Percentiles rank a stretch among this genome's conserved stretches.
Conservation (phyloP, 768 basidiomycete species). For the Leccinum arenicola region DNA sequence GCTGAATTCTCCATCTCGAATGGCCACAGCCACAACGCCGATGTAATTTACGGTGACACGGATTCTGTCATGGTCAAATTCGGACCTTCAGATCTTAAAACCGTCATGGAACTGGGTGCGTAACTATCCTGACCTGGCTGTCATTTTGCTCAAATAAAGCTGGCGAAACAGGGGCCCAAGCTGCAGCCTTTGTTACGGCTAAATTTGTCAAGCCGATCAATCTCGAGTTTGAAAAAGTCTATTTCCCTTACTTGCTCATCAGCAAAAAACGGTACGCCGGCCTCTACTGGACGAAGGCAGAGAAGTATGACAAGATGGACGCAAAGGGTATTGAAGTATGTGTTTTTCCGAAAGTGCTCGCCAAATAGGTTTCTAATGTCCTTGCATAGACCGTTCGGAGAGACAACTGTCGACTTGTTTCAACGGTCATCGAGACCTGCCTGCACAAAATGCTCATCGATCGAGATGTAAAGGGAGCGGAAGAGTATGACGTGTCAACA, state of each 20-base stretch:
- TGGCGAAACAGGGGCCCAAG: slow-evolving; percentile 69
- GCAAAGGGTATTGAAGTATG: slow-evolving; percentile 97
- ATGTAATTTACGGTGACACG: slow-evolving; percentile 98
- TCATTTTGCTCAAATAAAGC: neutral
- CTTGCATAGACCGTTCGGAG: slow-evolving; percentile 83
- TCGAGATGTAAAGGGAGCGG: slow-evolving; percentile 88
- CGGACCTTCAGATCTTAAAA: slow-evolving; percentile 80
- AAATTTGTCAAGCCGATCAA: slow-evolving; percentile 97
- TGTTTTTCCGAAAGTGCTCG: neutral
- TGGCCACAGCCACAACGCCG: slow-evolving; percentile 81
- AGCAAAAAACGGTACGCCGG: slow-evolving; percentile 99
- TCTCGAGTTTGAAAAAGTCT: slow-evolving; percentile 98
- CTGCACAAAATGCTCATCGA: slow-evolving; percentile 97
- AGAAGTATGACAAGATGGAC: slow-evolving; percentile 99
- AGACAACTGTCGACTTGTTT: slow-evolving; percentile 98
- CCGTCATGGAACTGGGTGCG: slow-evolving; percentile 88
- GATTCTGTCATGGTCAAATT: slow-evolving; percentile 99
- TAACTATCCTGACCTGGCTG: slow-evolving; percentile 1
- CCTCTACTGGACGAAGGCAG: slow-evolving; percentile 92
- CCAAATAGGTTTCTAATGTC: neutral
- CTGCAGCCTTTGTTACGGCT: slow-evolving; percentile 84
- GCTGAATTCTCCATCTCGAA: slow-evolving; percentile 82
- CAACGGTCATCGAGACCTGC: slow-evolving; percentile 97
- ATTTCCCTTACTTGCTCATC: slow-evolving; percentile 96
- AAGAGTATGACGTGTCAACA: slow-evolving; percentile 57